Evolutionary conservation across 495 filamentous ascomycete genomes (phyloP), one percentile per base, ranked within the genome.

Genomic region (Chlorociboria aeruginascens): DNA sequence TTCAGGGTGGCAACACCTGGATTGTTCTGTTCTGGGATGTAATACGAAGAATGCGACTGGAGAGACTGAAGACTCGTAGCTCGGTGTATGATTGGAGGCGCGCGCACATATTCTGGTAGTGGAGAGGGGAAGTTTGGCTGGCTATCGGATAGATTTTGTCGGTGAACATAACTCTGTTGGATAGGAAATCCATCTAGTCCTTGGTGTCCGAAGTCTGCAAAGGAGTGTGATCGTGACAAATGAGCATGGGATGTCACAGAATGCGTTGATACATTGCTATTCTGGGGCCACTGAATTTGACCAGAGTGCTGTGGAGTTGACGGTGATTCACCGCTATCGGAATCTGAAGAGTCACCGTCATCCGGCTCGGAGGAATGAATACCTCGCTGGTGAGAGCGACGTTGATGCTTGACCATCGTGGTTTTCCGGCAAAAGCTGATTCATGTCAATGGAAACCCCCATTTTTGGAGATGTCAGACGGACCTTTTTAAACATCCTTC

Each of bases 381-480:
- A 3, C 81, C 78, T 43, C 76, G 70, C 31, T 78, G 77, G 59
- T 89, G 85, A 2, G 79, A 79, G 17, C 80, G 76, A 41, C 78
- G 66, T 56, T 82, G 78, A 53, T 93, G 87, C 61, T 89, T 93
- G 7, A 86, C 85, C 73, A 90, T 78, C 14, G 87, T 90, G 8
- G 86, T 89, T 60, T 90, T 89, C 35, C 87, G 77, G 68, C 85
- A 89, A 63, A 90, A 93, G 57, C 86, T 93, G 63, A 16, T 28
- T 30, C 8, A 16, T 7, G 50, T 58, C 49, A 55, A 16, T 16
- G 9, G n/a, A 20, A 47, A 40, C 20, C 33, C 48, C 32, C 12
- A 8, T 37, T 41, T 37, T 50, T 43, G 1, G 46, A 42, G 35
- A 38, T 69, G 7, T 10, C 46, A 11, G 12, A 50, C 52, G 53